A percentile compares a stretch with the other conserved stretches of the same genome.
phyloP scores from a whole-genome alignment of 2,329 filamentous ascomycete species.

The Botryotinia globosa region DNA sequence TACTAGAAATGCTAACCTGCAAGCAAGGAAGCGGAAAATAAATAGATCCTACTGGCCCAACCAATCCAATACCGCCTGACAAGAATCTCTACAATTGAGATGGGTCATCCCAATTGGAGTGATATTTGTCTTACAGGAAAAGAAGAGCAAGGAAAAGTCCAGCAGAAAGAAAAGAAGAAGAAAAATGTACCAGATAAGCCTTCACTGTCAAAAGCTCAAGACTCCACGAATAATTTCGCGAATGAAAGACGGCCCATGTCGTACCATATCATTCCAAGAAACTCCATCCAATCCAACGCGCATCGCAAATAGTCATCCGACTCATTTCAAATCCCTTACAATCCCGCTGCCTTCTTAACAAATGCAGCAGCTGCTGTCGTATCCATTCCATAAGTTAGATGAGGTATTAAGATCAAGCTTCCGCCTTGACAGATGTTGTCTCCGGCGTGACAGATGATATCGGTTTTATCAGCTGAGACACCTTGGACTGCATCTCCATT shows the following conservation, averaged over 20 bases:
- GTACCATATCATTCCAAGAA: background rate
- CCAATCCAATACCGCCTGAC: background rate
- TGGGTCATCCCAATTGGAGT: background rate
- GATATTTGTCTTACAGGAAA: background rate
- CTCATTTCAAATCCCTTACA: background rate
- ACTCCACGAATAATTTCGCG: background rate
- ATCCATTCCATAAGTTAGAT: conserved; percentile 33
- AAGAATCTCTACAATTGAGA: background rate
- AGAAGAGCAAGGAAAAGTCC: background rate
- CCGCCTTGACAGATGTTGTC: conserved; percentile 33
- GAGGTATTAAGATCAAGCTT: conserved; percentile 21
- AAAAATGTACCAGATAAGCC: background rate
- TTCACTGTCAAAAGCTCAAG: background rate
- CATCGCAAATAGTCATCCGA: background rate
- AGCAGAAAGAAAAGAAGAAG: background rate
- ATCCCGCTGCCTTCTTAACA: conserved; percentile 11
- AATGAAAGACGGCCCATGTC: background rate
- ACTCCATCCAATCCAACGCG: background rate
- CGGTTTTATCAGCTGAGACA: conserved; percentile 25
- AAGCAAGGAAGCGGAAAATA: background rate
- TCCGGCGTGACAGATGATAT: conserved; percentile 30
- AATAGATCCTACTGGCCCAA: background rate
- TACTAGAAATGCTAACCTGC: background rate
- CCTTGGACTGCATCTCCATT: conserved; percentile 31
- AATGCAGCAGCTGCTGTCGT: conserved; percentile 30